Base-by-base conservation (phyloP, 169 alveolate genomes). In the Plasmodium billcollinsi region DNA sequence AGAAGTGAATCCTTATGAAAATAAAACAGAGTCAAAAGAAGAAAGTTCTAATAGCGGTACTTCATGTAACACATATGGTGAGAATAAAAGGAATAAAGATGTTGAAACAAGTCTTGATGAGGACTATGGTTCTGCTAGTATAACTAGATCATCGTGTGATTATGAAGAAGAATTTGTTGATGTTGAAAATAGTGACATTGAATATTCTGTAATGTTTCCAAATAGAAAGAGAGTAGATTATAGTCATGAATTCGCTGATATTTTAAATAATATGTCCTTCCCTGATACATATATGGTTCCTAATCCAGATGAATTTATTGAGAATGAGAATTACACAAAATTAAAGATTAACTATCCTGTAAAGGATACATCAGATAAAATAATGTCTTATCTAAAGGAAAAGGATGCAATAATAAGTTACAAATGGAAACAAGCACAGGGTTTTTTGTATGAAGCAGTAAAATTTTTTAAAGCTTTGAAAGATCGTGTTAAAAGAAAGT, bases 281-380 rank as follows among this genome's bases (percentile, higher is more conserved):
- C 45, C 18, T n/a, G 8, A 24, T 2, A 5, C 20, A 39, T 71
- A 71, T 45, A 71, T 71, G 80, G 14, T 71, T 24, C 80, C 80
- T 18, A 15, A 71, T 47, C 15, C 47, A 15, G 1, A 18, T 71
- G 80, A 71, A 49, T 45, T 49, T 59, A 59, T 65, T 12, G 80
- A 71, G 61, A 45, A 71, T 58, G 33, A 24, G 39, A 11, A 47
- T 71, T 45, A 58, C 18, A 7, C 59, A 49, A 47, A 21, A 39
- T 71, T 47, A 2, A 12, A 49, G 47, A 39, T 39, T 54, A 15
- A 49, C 24, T 20, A 58, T 71, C 80, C 80, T 47, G 50, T 9
- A 18, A 3, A 1, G 15, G 8, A 20, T 15, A 14, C 66, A 39
- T 39, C 9, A 39, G 47, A 39, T 39, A 39, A 39, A 18, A 71